Base-by-base conservation (phyloP, 805 yeast species). In the Hanseniaspora singularis region DNA sequence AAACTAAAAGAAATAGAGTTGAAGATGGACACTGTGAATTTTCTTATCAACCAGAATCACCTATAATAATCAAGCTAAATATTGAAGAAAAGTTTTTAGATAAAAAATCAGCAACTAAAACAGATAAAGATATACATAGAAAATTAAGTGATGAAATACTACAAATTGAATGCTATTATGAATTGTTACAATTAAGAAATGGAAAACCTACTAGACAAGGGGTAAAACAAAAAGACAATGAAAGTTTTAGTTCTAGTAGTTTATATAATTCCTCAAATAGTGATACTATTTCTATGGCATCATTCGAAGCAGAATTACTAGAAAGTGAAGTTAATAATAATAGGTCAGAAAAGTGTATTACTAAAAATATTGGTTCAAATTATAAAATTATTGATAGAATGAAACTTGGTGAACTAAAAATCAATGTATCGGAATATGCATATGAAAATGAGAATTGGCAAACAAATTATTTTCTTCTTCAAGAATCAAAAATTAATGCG, bases 401-500 rank as follows among this genome's bases (percentile, higher is more conserved):
- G 19, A 66, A 68, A 24, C 59, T 92, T 32, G 98, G 98, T 1
- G 58, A 62, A 15, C 65, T 87, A 15, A 74, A 68, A 36, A 63
- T 89, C 28, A 81, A 87, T 56, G 58, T 88, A 34, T 64, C 89
- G 0, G 94, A 86, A 54, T 85, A 79, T 59, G 72, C 80, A 4
- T 61, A 64, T 23, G 61, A 54, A 52, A 75, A 72, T 46, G 66
- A 69, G 27, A 69, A 71, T 45, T 69, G 74, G 3, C 62, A 70
- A 3, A 67, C 79, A 2, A 70, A 80, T 51, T 68, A 83, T 51
- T 86, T 81, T 54, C 64, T 89, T 37, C 66, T 89, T 31, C 79
- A 79, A 55, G 73, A 84, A 23, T 81, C 94, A 1, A 84, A 85
- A 53, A 76, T 89, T 16, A 89, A 89, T 60, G 79, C 94, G 2